Percentiles rank a stretch among this genome's conserved stretches.
phyloP scores from a whole-genome alignment of 1,139 yeast species.

The Tardiomyces depauwii region DNA sequence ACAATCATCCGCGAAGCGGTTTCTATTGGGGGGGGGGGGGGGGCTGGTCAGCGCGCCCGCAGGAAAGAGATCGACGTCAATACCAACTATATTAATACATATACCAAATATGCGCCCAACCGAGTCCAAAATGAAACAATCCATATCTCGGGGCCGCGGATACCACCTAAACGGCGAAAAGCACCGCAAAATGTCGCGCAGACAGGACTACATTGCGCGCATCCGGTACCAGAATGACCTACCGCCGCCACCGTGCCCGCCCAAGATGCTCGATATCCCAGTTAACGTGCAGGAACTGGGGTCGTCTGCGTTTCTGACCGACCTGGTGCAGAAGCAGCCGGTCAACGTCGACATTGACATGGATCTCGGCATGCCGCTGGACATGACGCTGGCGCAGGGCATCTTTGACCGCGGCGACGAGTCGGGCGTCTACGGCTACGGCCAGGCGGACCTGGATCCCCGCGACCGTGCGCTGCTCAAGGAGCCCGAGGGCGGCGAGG shows the following conservation, averaged over 20 bases:
- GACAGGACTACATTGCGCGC: slow-evolving; percentile 85
- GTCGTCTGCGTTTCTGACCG: slow-evolving; percentile 55
- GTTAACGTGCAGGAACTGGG: slow-evolving; percentile 34
- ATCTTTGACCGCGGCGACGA: slow-evolving; percentile 55
- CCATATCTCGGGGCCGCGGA: too few relatives aligned
- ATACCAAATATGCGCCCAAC: too few relatives aligned
- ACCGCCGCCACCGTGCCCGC: slow-evolving; percentile 92
- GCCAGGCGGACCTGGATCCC: slow-evolving; percentile 42
- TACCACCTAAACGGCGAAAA: background rate
- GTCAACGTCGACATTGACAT: slow-evolving; percentile 53
- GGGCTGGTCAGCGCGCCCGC: too few relatives aligned
- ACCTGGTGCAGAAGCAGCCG: slow-evolving; percentile 68
- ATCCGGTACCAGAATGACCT: slow-evolving; percentile 75
- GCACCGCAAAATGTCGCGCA: background rate
- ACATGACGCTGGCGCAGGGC: slow-evolving; percentile 56
- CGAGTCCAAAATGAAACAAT: too few relatives aligned
- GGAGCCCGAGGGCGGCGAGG: slow-evolving; percentile 45
- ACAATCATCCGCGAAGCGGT: too few relatives aligned
- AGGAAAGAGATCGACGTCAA: too few relatives aligned
- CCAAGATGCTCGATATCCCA: slow-evolving; percentile 57
- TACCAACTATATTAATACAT: too few relatives aligned
- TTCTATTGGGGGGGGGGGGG: too few relatives aligned
- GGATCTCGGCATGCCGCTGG: slow-evolving; percentile 75
- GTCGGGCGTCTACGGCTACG: slow-evolving; percentile 17
- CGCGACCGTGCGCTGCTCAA: slow-evolving; percentile 66